phyloP scores from a whole-genome alignment of 768 basidiomycete genomes.

The Mycena floridula region DNA sequence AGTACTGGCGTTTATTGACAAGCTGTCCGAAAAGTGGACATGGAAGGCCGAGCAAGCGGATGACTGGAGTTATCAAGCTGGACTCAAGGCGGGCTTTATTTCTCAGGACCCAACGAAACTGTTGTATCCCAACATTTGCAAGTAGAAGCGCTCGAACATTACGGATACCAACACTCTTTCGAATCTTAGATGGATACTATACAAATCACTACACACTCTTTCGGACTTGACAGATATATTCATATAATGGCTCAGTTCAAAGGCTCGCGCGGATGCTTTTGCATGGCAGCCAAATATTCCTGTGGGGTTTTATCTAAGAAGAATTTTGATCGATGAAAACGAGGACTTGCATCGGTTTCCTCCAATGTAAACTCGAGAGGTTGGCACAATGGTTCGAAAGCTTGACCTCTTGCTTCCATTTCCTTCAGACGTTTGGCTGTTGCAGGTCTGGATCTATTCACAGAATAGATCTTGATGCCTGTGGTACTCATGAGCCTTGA shows the following conservation, averaged over 20 bases:
- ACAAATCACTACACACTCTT: no score
- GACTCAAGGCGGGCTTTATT: conserved; percentile 39
- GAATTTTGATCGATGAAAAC: no score
- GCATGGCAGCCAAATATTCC: conserved; percentile 20
- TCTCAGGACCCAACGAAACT: neutral
- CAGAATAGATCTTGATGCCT: conserved; percentile 48
- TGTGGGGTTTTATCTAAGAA: no score
- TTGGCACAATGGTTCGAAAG: conserved; percentile 33
- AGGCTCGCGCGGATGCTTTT: conserved; percentile 26
- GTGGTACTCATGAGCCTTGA: no score
- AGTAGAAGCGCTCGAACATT: no score
- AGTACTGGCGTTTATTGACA: no score
- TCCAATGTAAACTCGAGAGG: conserved; percentile 34
- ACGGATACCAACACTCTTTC: no score
- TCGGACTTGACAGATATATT: neutral
- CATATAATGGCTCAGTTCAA: conserved; percentile 12
- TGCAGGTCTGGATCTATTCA: conserved; percentile 35
- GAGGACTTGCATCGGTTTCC: no score
- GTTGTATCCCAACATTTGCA: neutral
- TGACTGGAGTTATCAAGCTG: conserved; percentile 88
- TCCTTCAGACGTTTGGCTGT: conserved; percentile 37
- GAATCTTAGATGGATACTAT: no score
- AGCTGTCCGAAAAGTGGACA: no score
- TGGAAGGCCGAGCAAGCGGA: conserved; percentile 82
- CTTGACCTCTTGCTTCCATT: conserved; percentile 30